Evolutionary conservation across 768 basidiomycete species (phyloP).

Genomic region (Podaxis carcinomalis): DNA sequence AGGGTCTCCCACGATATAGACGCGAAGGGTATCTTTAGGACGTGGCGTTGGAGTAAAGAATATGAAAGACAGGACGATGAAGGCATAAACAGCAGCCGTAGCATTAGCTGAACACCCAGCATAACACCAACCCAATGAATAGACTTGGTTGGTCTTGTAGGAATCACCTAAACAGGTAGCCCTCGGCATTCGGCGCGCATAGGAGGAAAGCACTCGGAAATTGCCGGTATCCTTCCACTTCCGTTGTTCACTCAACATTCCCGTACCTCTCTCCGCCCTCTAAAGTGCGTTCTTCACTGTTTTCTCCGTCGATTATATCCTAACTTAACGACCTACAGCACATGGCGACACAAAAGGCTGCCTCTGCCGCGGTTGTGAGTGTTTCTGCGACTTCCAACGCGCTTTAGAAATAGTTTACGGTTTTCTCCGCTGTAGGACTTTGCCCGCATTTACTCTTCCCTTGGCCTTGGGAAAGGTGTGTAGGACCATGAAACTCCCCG

Average conservation of each 20-base stretch:
- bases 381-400: background rate
- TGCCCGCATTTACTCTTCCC: slow-evolving; percentile 74
- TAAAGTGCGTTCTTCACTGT: slow-evolving; percentile 19
- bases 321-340: slow-evolving; percentile 17
- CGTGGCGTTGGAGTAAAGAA: background rate
- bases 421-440: slow-evolving; percentile 56
- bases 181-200: slow-evolving; percentile 29
- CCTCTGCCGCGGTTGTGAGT: slow-evolving; percentile 61
- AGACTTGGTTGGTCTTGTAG: background rate
- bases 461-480: slow-evolving; percentile 86
- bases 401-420: slow-evolving; percentile 21
- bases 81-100: background rate
- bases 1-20: background rate
- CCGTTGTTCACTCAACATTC: slow-evolving; percentile 11
- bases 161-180: background rate
- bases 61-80: background rate
- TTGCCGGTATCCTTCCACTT: slow-evolving; percentile 27
- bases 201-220: slow-evolving; percentile 32
- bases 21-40: background rate
- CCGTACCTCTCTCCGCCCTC: slow-evolving; percentile 15
- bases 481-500: slow-evolving; percentile 8
- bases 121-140: too few species aligned
- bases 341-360: slow-evolving; percentile 69
- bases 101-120: background rate
- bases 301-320: background rate